Conservation (phyloP, 1,284 basidiomycete species). For the Leccinum pachyderme region DNA sequence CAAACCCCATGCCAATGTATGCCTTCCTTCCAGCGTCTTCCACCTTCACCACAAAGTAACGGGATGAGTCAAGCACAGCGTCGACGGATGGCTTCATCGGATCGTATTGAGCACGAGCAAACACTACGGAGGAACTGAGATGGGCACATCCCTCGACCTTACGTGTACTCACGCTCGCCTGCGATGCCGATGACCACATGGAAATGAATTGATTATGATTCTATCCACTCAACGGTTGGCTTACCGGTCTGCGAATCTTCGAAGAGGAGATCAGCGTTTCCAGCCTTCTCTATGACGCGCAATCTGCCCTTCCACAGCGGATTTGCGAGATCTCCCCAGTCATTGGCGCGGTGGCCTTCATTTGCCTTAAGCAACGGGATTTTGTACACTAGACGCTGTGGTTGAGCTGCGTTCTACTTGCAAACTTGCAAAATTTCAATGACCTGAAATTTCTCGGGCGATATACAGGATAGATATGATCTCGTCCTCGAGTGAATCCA, state of each 20-base stretch:
- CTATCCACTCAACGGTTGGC: slow-evolving; percentile 9
- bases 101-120: slow-evolving; percentile 90
- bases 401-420: slow-evolving; percentile 18
- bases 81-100: slow-evolving; percentile 83
- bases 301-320: slow-evolving; percentile 92
- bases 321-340: slow-evolving; percentile 80
- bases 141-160: slow-evolving; percentile 9
- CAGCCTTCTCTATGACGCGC: slow-evolving; percentile 74
- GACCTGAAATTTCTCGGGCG: slow-evolving; percentile 81
- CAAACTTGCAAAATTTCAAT: slow-evolving; percentile 13
- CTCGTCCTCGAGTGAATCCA: slow-evolving; percentile 67
- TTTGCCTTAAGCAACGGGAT: slow-evolving; percentile 81
- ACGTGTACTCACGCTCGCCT: slow-evolving; percentile 60
- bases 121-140: slow-evolving; percentile 51
- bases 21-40: slow-evolving; percentile 86
- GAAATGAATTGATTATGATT: slow-evolving; percentile 6
- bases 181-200: background rate
- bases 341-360: slow-evolving; percentile 81
- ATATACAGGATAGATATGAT: slow-evolving; percentile 86
- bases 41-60: slow-evolving; percentile 93
- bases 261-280: slow-evolving; percentile 60
- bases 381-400: slow-evolving; percentile 59
- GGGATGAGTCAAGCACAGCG: slow-evolving; percentile 92
- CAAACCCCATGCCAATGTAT: slow-evolving; percentile 93
- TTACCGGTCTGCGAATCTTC: slow-evolving; percentile 77